Evolutionary conservation across 202 grass and related monocot genomes (phyloP), one percentile per base, ranked within the genome.

Genomic region (Zizania palustris): DNA sequence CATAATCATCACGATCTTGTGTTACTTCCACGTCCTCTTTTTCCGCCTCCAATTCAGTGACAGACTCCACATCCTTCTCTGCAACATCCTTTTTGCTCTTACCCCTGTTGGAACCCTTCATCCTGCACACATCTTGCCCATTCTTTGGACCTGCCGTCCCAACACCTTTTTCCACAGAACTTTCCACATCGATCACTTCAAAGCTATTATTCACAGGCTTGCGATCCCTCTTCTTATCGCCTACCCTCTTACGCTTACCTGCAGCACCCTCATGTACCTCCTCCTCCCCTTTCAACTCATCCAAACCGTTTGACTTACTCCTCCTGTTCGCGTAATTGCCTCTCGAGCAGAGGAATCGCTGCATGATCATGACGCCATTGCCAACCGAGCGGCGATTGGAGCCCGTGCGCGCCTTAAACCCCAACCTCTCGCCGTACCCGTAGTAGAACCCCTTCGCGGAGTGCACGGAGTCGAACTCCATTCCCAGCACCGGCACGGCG

Each of bases 381-480:
- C 74, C 80, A 5, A 77, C 71, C 0, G 85, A 89, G 38, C 93
- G 70, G 73, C 88, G 83, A 72, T 89, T 91, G 48, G 85, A 85
- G 75, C 90, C 90, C 20, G 75, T 83, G 35, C 88, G 81, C 42
- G 85, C 86, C 74, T 87, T 93, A 50, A 97, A 97, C 61, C 90
- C 93, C 5, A 78, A 7, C 36, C 65, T 73, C 43, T 81, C 77
- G 19, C 88, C 93, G 50, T 93, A 91, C 0, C 65, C 80, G 13
- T 81, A 85, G 70, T 97, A 97, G 67, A 91, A 97, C 38, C 34
- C 88, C 85, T 87, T 97, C 14, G 90, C 93, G 15, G 68, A 83
- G 33, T 93, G 88, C 9, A 78, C 81, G 11, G 90, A 93, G 62
- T 91, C 88, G 77, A 97, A 97, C 71, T 93, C 85, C 93, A 88